phyloP scores from a whole-genome alignment of 139 green algal genomes.

The Coccomyxa sp. region DNA sequence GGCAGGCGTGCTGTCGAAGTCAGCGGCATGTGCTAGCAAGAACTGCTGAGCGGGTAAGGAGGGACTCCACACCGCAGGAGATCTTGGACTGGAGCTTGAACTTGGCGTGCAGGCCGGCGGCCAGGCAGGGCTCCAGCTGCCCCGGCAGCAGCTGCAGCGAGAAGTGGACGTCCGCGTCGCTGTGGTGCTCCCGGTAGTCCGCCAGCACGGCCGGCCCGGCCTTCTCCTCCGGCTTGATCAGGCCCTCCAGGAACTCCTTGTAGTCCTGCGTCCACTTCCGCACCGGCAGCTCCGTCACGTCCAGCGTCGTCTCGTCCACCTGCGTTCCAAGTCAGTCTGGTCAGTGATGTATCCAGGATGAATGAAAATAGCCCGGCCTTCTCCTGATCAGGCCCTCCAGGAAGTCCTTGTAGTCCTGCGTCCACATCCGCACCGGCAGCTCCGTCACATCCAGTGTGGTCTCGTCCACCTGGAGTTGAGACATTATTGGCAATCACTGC shows the following conservation, averaged over 20 bases:
- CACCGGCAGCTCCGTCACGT: constrained; percentile 95
- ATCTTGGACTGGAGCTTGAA: constrained; percentile 93
- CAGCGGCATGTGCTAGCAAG: no score
- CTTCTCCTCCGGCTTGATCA: constrained; percentile 83
- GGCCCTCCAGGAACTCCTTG: constrained; percentile 95
- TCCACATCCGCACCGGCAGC: not conserved
- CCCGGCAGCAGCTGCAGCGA: constrained; percentile 62
- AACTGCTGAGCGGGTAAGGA: not conserved
- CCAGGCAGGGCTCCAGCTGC: constrained; percentile 56
- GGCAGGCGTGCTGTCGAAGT: no score
- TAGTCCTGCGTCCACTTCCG: constrained; percentile 98
- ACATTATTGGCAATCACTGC: no score
- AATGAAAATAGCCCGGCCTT: no score
- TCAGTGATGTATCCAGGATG: no score
- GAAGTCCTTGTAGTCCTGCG: no score
- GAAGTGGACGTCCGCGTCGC: constrained; percentile 90
- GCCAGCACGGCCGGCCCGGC: constrained; percentile 43
- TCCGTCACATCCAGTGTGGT: no score
- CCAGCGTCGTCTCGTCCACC: constrained; percentile 63
- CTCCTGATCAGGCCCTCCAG: not conserved
- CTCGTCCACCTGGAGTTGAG: no score
- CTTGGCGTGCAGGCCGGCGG: constrained; percentile 68
- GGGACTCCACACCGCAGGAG: constrained; percentile 43
- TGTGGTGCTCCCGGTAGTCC: constrained; percentile 92
- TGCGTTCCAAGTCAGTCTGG: constrained; percentile 10